Percentiles rank a stretch among this genome's conserved stretches.
These are phyloP conservation scores for Kandelia obovata DNA, from an alignment of 345 rosid species.

Conservation along the genomic window DNA sequence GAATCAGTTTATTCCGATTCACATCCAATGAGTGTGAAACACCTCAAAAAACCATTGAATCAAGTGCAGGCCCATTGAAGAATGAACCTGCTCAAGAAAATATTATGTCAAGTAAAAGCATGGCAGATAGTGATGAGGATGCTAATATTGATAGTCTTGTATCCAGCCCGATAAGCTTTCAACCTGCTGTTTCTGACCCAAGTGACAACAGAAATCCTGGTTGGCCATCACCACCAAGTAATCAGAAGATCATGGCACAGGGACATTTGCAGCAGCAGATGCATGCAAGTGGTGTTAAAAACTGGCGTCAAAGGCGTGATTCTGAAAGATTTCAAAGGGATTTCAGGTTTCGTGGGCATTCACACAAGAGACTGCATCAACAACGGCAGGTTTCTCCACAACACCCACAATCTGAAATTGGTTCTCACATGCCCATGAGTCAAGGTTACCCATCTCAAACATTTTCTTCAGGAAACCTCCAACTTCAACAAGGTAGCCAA, in stretches of 20 bases:
- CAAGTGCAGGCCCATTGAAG: slow-evolving; percentile 27
- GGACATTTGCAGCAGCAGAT: slow-evolving; percentile 18
- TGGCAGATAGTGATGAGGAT: slow-evolving; percentile 25
- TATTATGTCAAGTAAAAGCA: slow-evolving; percentile 28
- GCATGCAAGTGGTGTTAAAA: slow-evolving; percentile 21
- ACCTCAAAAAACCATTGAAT: slow-evolving; percentile 23
- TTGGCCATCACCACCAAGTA: slow-evolving; percentile 30
- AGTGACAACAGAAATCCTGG: slow-evolving; percentile 27
- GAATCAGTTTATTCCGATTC: neutral
- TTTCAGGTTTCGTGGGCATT: slow-evolving; percentile 40
- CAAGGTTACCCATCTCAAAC: slow-evolving; percentile 29
- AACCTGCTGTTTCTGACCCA: slow-evolving; percentile 41
- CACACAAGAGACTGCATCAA: slow-evolving; percentile 37
- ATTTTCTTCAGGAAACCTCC: slow-evolving; percentile 21
- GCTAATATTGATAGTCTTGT: slow-evolving; percentile 27
- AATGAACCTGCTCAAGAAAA: slow-evolving; percentile 32
- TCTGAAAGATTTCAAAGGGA: slow-evolving; percentile 42
- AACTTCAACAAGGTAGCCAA: slow-evolving; percentile 30
- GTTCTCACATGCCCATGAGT: slow-evolving; percentile 25
- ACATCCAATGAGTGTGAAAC: slow-evolving; percentile 28
- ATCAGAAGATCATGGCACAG: slow-evolving; percentile 23
- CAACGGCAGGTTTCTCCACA: slow-evolving; percentile 35
- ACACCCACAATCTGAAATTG: slow-evolving; percentile 23
- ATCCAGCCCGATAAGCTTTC: slow-evolving; percentile 30
- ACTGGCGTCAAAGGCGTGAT: slow-evolving; percentile 36